Base-by-base conservation (phyloP, 495 filamentous ascomycete genomes). In the Hypoxylon lienhwacheense region DNA sequence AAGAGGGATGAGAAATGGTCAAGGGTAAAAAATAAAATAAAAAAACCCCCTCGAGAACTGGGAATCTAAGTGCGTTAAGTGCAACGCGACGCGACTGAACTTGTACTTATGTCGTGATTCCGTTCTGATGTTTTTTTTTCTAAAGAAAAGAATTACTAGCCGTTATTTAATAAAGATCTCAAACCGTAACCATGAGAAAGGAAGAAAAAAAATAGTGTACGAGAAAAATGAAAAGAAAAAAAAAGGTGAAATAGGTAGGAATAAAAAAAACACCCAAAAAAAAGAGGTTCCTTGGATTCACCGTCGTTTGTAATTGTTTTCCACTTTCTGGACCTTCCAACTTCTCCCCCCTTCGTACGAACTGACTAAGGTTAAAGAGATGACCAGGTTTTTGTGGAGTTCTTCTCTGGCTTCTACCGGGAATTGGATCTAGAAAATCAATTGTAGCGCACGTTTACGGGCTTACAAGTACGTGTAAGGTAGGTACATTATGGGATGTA, bases 331-430 rank as follows among this genome's bases (percentile, higher is more conserved):
- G n/a, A n/a, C n/a, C n/a, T n/a, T n/a, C n/a, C n/a, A n/a, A n/a
- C n/a, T n/a, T n/a, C 52, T 61, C 56, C 52, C 52, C 58, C 58
- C 58, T 61, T 61, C 58, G 47, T 39, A 55, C 42, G 52, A 61
- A 47, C 42, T 39, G 46, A 61, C 51, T 56, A 55, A 61, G n/a
- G n/a, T n/a, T n/a, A n/a, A n/a, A n/a, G n/a, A 55, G 12, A 35
- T 44, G 58, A 61, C 58, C 44, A 47, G 52, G 58, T 47, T 40
- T 25, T 11, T 59, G 51, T 55, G 52, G 55, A 44, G 47, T 51
- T 55, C 37, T 15, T 28, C 45, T 15, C 1, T 37, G 33, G 24
- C 5, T 8, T 26, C 8, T 26, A 8, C n/a, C n/a, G n/a, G n/a
- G 39, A 34, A 52, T 54, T 55, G 50, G 41, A 60, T 60, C 46